Evolutionary conservation across 495 filamentous ascomycete genomes (phyloP).

Genomic region (Aspergillus bertholletiae): DNA sequence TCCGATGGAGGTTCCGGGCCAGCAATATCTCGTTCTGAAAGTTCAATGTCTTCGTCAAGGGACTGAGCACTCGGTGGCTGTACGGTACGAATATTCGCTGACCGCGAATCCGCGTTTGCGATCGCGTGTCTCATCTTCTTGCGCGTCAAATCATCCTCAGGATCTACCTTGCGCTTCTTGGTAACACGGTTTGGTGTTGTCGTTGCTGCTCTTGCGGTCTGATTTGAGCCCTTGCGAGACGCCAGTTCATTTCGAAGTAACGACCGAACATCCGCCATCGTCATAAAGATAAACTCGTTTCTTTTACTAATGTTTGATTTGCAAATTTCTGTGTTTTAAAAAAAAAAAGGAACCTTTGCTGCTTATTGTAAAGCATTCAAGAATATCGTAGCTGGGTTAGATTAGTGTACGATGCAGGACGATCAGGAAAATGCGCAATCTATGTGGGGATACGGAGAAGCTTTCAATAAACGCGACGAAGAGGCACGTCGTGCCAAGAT

Average conservation of each 20-base stretch:
- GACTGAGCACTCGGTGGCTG: slow-evolving; percentile 22
- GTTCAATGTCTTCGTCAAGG: slow-evolving; percentile 22
- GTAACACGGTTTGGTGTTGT: slow-evolving; percentile 38
- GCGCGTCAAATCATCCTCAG: slow-evolving; percentile 41
- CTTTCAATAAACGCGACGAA: slow-evolving; percentile 17
- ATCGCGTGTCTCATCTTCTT: slow-evolving; percentile 45
- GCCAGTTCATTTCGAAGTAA: slow-evolving; percentile 79
- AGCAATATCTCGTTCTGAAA: slow-evolving; percentile 29
- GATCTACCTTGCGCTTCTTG: slow-evolving; percentile 57
- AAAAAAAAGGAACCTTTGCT: too few relatives aligned
- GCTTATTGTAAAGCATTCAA: background rate
- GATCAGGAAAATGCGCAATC: slow-evolving; percentile 2
- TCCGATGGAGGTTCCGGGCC: slow-evolving; percentile 26
- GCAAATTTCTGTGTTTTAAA: background rate
- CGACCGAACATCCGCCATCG: slow-evolving; percentile 81
- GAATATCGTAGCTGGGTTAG: background rate
- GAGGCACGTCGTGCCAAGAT: slow-evolving; percentile 15
- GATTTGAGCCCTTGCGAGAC: slow-evolving; percentile 61
- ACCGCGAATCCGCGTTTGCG: slow-evolving; percentile 21
- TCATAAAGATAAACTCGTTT: background rate
- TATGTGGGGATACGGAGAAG: slow-evolving; percentile 23
- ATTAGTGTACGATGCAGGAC: background rate
- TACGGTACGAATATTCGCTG: slow-evolving; percentile 18
- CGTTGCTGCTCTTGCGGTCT: slow-evolving; percentile 28
- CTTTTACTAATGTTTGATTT: background rate